These are phyloP conservation scores for Pyricularia grisea DNA, from an alignment of 2,329 filamentous ascomycete species.

Conservation along the genomic window DNA sequence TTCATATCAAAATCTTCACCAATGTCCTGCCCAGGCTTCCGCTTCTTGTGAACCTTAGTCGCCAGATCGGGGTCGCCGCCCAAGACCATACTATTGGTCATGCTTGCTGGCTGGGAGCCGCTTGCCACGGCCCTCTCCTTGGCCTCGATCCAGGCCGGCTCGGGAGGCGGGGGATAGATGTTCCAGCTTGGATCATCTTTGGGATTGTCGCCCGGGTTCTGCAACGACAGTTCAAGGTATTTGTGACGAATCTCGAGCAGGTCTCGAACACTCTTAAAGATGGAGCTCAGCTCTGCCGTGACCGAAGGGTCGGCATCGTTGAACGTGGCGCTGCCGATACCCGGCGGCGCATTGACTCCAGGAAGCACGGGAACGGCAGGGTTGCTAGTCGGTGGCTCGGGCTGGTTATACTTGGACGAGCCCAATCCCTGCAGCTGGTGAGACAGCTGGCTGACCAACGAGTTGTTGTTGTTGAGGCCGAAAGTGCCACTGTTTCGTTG, in stretches of 20 bases:
- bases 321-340: slow-evolving; percentile 55
- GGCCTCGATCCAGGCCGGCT: slow-evolving; percentile 75
- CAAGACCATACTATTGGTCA: slow-evolving; percentile 36
- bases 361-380: slow-evolving; percentile 14
- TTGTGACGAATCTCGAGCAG: slow-evolving; percentile 82
- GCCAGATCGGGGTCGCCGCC: slow-evolving; percentile 9
- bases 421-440: background rate
- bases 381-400: background rate
- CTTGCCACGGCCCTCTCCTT: slow-evolving; percentile 16
- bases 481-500: slow-evolving; percentile 10
- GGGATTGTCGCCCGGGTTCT: slow-evolving; percentile 76
- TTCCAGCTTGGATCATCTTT: slow-evolving; percentile 75
- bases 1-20: slow-evolving; percentile 85
- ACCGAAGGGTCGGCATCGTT: slow-evolving; percentile 68
- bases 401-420: background rate
- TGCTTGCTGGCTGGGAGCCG: slow-evolving; percentile 19
- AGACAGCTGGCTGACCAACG: slow-evolving; percentile 9
- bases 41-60: slow-evolving; percentile 38
- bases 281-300: slow-evolving; percentile 71
- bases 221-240: slow-evolving; percentile 78
- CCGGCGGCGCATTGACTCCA: slow-evolving; percentile 40
- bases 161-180: slow-evolving; percentile 85
- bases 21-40: slow-evolving; percentile 84
- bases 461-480: slow-evolving; percentile 10
- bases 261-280: slow-evolving; percentile 84